Conservation (phyloP, 192 early-diverging fungal species). For the Rhizophagus prolifer region DNA sequence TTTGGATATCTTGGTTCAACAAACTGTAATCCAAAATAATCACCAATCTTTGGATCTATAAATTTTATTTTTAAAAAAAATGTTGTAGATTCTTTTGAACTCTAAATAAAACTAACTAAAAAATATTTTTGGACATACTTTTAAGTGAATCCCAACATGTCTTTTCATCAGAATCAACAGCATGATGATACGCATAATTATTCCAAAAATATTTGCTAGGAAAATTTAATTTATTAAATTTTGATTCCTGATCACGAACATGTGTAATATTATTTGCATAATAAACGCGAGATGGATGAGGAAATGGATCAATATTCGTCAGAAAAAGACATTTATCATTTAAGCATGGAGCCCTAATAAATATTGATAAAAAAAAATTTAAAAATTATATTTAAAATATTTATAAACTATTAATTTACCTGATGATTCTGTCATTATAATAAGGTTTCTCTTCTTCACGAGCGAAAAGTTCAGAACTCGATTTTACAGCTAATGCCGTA, state of each 20-base stretch:
- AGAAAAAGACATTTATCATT: conserved; percentile 56
- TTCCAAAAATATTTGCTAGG: conserved; percentile 42
- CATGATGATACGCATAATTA: conserved; percentile 45
- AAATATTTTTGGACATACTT: conserved; percentile 30
- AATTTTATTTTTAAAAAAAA: background rate
- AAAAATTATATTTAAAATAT: background rate
- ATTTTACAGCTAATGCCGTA: conserved; percentile 40
- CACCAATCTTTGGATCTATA: conserved; percentile 41
- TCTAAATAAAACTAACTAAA: background rate
- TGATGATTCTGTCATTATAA: conserved; percentile 43
- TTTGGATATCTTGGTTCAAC: conserved; percentile 35
- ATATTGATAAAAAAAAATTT: background rate
- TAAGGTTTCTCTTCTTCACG: conserved; percentile 44
- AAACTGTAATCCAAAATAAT: conserved; percentile 55
- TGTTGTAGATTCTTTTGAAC: background rate
- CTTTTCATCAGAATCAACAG: conserved; percentile 45
- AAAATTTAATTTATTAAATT: conserved; percentile 44
- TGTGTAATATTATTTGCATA: conserved; percentile 39
- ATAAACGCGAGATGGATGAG: conserved; percentile 43
- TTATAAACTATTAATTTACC: conserved; percentile 26
- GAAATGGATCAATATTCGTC: conserved; percentile 53
- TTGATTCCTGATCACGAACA: conserved; percentile 42
- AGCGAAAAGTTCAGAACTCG: conserved; percentile 48
- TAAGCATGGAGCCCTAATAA: conserved; percentile 39
- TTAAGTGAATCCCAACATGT: conserved; percentile 56